Percentiles rank a stretch among this genome's conserved stretches.
Conservation (phyloP, 148 eudicot species). For the Rhododendron henanense region DNA sequence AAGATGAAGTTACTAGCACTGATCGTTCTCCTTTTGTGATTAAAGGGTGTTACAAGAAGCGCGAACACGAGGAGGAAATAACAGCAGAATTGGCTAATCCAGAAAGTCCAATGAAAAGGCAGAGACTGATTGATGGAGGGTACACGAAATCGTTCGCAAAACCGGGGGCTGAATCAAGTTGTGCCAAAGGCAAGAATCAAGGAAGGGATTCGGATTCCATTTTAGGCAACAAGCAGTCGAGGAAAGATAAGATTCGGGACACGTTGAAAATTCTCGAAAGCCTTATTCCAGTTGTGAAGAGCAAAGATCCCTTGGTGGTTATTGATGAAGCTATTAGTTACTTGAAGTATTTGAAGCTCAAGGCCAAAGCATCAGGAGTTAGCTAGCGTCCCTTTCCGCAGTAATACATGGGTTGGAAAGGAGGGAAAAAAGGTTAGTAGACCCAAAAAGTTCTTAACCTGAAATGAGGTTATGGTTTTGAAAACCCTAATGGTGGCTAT, state of each 20-base stretch:
- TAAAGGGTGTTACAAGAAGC: constrained; percentile 20
- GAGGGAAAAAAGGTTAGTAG: background rate
- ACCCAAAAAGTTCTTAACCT: constrained; percentile 3
- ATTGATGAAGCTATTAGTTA: constrained; percentile 63
- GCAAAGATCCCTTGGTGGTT: constrained; percentile 52
- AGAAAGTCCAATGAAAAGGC: constrained; percentile 44
- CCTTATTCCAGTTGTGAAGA: constrained; percentile 47
- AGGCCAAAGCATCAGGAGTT: constrained; percentile 38
- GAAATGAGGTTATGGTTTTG: constrained; percentile 16
- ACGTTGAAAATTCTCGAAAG: constrained; percentile 44
- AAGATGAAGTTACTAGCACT: constrained; percentile 62
- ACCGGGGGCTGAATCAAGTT: constrained; percentile 32
- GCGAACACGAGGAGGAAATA: constrained; percentile 20
- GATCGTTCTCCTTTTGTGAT: constrained; percentile 45
- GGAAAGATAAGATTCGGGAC: constrained; percentile 46
- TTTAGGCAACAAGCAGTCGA: constrained; percentile 28
- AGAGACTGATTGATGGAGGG: constrained; percentile 40
- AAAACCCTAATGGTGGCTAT: background rate
- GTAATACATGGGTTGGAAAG: background rate
- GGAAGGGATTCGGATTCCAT: constrained; percentile 21
- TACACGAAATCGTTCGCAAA: constrained; percentile 24
- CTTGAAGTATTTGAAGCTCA: constrained; percentile 50
- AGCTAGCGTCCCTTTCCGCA: background rate
- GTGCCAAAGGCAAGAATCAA: constrained; percentile 3
- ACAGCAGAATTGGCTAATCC: constrained; percentile 37